phyloP scores from a whole-genome alignment of 164 flowering plant species.

The Macadamia integrifolia region DNA sequence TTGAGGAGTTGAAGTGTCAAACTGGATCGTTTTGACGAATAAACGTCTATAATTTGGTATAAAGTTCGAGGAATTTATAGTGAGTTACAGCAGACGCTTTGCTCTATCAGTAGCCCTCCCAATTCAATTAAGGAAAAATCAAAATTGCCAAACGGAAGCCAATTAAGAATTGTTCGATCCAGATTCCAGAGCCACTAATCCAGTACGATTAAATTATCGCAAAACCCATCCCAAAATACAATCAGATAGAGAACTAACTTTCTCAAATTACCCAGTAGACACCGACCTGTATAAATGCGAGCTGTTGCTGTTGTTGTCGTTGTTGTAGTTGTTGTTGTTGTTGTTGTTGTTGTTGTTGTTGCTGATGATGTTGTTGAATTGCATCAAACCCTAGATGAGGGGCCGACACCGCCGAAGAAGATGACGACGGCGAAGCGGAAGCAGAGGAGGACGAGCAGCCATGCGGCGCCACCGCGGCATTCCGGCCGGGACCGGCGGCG shows the following conservation, averaged over 20 bases:
- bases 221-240: not conserved
- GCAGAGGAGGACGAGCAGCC: constrained; percentile 51
- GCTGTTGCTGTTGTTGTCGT: constrained; percentile 31
- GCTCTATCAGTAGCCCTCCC: not conserved
- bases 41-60: not conserved
- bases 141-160: not conserved
- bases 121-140: not conserved
- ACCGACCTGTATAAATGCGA: constrained; percentile 26
- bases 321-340: constrained; percentile 15
- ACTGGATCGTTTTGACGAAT: not conserved
- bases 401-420: constrained; percentile 72
- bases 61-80: not conserved
- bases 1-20: not conserved
- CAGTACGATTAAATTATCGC: too few relatives aligned
- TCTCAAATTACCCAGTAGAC: constrained; percentile 4
- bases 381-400: constrained; percentile 63
- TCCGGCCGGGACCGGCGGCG: constrained; percentile 54
- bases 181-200: not conserved
- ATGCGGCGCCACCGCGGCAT: constrained; percentile 41
- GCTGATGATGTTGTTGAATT: constrained; percentile 53
- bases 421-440: constrained; percentile 72
- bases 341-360: constrained; percentile 42
- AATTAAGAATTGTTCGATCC: not conserved
- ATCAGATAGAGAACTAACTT: constrained; percentile 3
- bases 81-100: not conserved